These are phyloP conservation scores for Dipteronia sinensis DNA, from an alignment of 345 rosid species.

Conservation along the genomic window DNA sequence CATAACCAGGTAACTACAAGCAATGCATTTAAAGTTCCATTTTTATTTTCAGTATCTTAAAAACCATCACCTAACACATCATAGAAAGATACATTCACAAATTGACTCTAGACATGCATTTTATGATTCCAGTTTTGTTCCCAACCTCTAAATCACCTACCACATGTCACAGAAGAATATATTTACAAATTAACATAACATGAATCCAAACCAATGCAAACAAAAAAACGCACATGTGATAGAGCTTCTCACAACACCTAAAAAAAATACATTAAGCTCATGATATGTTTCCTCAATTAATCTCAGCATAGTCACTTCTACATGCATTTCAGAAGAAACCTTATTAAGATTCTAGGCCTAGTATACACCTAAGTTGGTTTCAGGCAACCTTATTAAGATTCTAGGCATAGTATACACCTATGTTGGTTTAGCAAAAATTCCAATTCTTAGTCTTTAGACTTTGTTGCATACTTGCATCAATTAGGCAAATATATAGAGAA, in stretches of 20 bases:
- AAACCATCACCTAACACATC: not conserved
- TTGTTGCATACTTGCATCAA: no score
- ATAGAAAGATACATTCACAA: not conserved
- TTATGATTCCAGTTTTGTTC: not conserved
- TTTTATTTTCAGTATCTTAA: not conserved
- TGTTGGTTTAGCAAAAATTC: no score
- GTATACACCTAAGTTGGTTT: no score
- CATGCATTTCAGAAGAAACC: no score
- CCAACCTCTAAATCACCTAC: not conserved
- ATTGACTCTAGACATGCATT: not conserved
- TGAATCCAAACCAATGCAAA: not conserved
- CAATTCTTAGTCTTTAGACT: no score
- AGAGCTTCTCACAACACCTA: not conserved
- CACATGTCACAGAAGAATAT: not conserved
- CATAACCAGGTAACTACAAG: not conserved
- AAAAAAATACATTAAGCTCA: not conserved
- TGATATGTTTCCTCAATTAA: no score
- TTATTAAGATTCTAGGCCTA: no score
- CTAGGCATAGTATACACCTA: no score
- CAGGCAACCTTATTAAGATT: no score
- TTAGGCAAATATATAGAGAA: no score
- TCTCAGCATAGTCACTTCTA: no score
- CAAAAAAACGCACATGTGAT: not conserved
- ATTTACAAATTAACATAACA: not conserved
- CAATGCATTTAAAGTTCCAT: not conserved